Percentiles rank a stretch among this genome's conserved stretches.
These are phyloP conservation scores for Forsythia suspensa DNA, from an alignment of 257 asterid species.

Conservation along the genomic window DNA sequence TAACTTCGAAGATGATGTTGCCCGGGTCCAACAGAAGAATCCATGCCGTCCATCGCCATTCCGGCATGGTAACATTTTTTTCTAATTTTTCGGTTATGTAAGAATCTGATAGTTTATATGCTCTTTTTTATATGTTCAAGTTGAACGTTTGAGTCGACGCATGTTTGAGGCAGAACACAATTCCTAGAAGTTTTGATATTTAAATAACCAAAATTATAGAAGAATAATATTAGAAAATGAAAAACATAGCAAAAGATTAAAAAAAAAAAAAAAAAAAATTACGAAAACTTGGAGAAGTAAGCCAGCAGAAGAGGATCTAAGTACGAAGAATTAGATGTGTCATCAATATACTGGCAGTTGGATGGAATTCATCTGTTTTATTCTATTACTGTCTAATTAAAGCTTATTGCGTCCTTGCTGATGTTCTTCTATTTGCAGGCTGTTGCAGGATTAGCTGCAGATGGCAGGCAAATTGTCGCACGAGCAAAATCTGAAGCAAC, in stretches of 20 bases:
- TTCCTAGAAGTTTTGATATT: neutral
- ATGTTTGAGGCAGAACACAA: neutral
- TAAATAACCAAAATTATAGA: neutral
- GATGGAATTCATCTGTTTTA: slow-evolving; percentile 1
- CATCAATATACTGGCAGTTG: neutral
- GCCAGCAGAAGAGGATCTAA: neutral
- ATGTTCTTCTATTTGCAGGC: slow-evolving; percentile 44
- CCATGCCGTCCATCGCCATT: slow-evolving; percentile 85
- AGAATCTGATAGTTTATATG: neutral
- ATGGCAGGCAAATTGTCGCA: slow-evolving; percentile 89
- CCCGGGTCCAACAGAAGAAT: slow-evolving; percentile 89
- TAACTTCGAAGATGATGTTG: slow-evolving; percentile 89
- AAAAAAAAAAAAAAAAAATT: no score
- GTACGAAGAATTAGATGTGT: neutral
- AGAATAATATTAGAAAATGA: neutral
- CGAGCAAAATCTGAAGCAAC: slow-evolving; percentile 87
- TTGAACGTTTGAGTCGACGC: neutral
- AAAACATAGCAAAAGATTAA: no score
- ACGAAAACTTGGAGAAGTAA: neutral
- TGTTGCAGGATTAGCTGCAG: slow-evolving; percentile 95
- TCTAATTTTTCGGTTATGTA: neutral
- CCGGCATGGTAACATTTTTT: slow-evolving; percentile 71
- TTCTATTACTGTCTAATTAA: neutral
- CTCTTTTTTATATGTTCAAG: neutral
- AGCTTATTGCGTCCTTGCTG: slow-evolving; percentile 8